Base-by-base conservation (phyloP, 2,329 filamentous ascomycete species). In the Chalara sp. region DNA sequence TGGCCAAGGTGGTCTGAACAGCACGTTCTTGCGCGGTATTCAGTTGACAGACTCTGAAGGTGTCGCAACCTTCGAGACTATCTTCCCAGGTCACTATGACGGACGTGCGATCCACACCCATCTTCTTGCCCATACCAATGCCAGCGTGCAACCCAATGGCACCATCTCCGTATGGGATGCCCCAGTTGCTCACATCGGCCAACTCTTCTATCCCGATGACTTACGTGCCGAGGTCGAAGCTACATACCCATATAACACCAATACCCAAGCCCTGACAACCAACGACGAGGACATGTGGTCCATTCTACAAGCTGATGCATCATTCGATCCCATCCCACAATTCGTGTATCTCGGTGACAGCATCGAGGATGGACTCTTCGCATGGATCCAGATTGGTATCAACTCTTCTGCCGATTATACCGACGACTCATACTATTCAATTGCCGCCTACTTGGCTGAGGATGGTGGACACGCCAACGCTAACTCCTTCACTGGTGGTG, bases 131-230 rank as follows among this genome's bases (percentile, higher is more conserved):
- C 70, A 71, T 48, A 40, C 54, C n/a, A 61, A 63, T 32, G 61
- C 58, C 11, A 63, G 55, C 1, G 33, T 64, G 4, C 41, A 62
- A 28, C 21, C 46, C 1, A 67, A 67, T 43, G 56, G 78, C 63
- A 71, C 72, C 55, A 69, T 77, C 53, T 62, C 65, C 11, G 21
- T 21, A 21, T 21, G 21, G 21, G 73, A 71, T 49, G 72, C 75
- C 7, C 71, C 72, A 46, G 71, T 76, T 5, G 71, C 74, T 0
- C 77, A 82, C 63, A 72, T 81, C 32, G 78, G 78, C 5, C 78
- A 83, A 59, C 64, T 81, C 45, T 82, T 79, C 69, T 76, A 81
- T 50, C 80, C 86, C 58, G 73, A 80, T 54, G 67, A 70, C 50
- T 71, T 82, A 13, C 70, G 77, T 53, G 53, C 61, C 3, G 57